phyloP scores from a whole-genome alignment of 768 basidiomycete genomes.

The Rhodotorula kratochvilovae region DNA sequence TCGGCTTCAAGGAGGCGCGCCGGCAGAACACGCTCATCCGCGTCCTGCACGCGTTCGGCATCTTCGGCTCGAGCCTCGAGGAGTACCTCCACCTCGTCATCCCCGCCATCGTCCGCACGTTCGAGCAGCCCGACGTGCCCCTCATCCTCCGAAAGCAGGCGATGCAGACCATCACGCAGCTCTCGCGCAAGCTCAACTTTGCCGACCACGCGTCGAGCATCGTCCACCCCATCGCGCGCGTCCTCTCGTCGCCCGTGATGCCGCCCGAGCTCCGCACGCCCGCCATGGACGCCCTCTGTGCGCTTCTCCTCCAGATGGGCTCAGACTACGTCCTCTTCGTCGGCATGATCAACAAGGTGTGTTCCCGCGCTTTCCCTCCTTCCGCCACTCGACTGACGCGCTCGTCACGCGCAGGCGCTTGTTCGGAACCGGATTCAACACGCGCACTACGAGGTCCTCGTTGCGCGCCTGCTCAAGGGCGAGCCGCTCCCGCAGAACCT shows the following conservation, averaged over 20 bases:
- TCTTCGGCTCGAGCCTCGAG: constrained; percentile 93
- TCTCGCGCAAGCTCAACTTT: constrained; percentile 90
- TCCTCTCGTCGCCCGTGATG: constrained; percentile 63
- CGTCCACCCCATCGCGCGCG: constrained; percentile 87
- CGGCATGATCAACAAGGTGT: constrained; percentile 90
- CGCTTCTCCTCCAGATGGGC: constrained; percentile 85
- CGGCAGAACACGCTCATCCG: constrained; percentile 62
- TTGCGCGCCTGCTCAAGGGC: constrained; percentile 81
- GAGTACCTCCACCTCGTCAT: constrained; percentile 96
- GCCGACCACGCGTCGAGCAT: constrained; percentile 96
- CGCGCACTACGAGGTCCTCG: constrained; percentile 77
- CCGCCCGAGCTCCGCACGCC: constrained; percentile 66
- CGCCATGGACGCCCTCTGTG: constrained; percentile 89
- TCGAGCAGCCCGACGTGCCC: constrained; percentile 73
- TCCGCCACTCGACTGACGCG: neutral
- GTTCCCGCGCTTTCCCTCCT: constrained; percentile 14
- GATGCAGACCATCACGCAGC: constrained; percentile 80
- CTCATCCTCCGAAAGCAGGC: constrained; percentile 76
- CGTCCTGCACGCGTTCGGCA: constrained; percentile 88
- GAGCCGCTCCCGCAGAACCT: constrained; percentile 85
- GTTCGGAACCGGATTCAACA: constrained; percentile 72
- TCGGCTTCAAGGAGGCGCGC: constrained; percentile 68
- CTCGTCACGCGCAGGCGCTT: constrained; percentile 57
- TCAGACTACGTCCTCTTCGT: constrained; percentile 97
- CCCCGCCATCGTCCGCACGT: constrained; percentile 85